Evolutionary conservation across 2,329 filamentous ascomycete species (phyloP).

Genomic region (Phialemoniopsis sp.): DNA sequence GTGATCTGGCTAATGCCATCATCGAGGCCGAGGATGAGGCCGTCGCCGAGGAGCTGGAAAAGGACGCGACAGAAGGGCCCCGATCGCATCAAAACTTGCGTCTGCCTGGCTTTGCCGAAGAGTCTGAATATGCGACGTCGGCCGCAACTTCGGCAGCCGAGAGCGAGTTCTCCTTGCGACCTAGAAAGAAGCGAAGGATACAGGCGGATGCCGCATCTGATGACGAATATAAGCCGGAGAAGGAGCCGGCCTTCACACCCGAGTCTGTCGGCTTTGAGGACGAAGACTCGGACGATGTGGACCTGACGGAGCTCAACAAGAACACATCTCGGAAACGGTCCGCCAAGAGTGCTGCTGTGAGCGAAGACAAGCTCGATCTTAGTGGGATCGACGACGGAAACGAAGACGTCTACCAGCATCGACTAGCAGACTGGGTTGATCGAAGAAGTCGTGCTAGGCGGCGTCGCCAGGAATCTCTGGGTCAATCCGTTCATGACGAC

Average conservation of each 20-base stretch:
- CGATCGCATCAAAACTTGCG: conserved; percentile 69
- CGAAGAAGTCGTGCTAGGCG: conserved; percentile 36
- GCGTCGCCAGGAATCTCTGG: conserved; percentile 24
- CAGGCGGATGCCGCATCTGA: conserved; percentile 29
- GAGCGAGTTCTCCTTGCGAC: conserved; percentile 53
- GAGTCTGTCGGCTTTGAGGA: conserved; percentile 20
- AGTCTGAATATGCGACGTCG: conserved; percentile 25
- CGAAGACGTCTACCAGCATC: conserved; percentile 71
- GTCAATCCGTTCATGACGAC: conserved; percentile 32
- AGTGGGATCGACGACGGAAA: conserved; percentile 81
- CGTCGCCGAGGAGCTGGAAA: conserved; percentile 42
- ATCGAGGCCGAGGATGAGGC: conserved; percentile 79
- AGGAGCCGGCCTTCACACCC: conserved; percentile 11
- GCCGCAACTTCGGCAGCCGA: conserved; percentile 26
- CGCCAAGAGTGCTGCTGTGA: conserved; percentile 23
- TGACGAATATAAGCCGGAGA: conserved; percentile 40
- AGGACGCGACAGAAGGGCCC: conserved; percentile 38
- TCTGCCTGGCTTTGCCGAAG: conserved; percentile 66
- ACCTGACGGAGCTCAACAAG: conserved; percentile 30
- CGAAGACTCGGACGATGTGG: conserved; percentile 31
- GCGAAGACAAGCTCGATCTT: conserved; percentile 41
- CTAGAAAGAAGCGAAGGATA: conserved; percentile 50
- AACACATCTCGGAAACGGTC: conserved; percentile 33
- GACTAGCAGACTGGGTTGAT: conserved; percentile 72
- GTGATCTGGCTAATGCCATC: conserved; percentile 71